These are phyloP conservation scores for Infundibulicybe gibba DNA, from an alignment of 768 basidiomycete genomes.

Conservation along the genomic window DNA sequence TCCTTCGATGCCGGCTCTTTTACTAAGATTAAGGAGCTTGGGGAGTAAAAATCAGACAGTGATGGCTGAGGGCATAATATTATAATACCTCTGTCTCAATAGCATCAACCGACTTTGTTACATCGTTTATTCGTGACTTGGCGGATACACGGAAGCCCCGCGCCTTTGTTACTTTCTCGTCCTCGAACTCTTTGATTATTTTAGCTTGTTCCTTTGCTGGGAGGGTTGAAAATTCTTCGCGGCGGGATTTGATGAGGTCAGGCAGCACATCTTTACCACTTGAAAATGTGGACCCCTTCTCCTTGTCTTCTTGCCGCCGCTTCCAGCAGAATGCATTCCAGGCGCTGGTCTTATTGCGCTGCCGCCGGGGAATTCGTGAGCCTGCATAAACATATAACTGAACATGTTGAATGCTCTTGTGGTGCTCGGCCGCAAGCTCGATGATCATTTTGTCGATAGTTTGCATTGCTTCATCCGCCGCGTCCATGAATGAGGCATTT, in stretches of 20 bases:
- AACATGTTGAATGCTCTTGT: slow-evolving; percentile 5
- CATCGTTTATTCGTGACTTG: not conserved
- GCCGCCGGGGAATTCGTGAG: not conserved
- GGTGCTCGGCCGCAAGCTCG: slow-evolving; percentile 3
- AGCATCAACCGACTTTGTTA: not conserved
- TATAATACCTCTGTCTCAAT: slow-evolving; percentile 1
- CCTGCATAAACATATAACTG: slow-evolving; percentile 3
- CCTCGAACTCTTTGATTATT: not conserved
- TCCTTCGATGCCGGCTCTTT: slow-evolving; percentile 2
- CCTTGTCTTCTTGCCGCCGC: not conserved
- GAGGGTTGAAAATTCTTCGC: too few relatives aligned
- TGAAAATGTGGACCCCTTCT: not conserved
- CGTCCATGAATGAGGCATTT: not conserved
- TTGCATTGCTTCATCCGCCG: not conserved
- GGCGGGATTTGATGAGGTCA: too few relatives aligned
- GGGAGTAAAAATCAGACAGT: not conserved
- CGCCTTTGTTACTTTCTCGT: not conserved
- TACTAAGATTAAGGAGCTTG: slow-evolving; percentile 4
- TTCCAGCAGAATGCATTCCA: slow-evolving; percentile 4
- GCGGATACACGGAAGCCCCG: not conserved
- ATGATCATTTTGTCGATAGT: slow-evolving; percentile 1
- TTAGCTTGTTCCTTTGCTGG: too few relatives aligned
- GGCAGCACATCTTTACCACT: too few relatives aligned
- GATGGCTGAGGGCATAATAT: not conserved
- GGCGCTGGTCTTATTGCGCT: slow-evolving; percentile 1